Percentiles rank a stretch among this genome's conserved stretches.
Evolutionary conservation across 805 yeast genomes (phyloP).

Genomic region (Wickerhamiella brachini): DNA sequence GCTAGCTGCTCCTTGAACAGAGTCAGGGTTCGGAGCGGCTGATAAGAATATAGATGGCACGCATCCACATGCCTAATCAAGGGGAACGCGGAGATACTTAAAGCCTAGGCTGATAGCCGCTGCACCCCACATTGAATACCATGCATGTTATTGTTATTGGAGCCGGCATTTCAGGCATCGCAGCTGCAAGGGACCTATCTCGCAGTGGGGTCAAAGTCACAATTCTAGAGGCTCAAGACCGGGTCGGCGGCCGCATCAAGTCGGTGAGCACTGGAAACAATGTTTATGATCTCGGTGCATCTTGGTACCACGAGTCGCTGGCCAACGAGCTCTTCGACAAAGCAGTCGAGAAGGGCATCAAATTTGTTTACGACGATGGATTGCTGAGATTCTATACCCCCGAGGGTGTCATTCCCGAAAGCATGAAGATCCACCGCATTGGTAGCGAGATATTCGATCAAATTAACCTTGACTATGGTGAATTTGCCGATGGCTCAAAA

Average conservation of each 20-base stretch:
- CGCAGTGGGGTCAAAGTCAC: constrained; percentile 33
- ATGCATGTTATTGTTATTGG: constrained; percentile 43
- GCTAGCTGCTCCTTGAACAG: neutral
- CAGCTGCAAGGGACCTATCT: constrained; percentile 46
- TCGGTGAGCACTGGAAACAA: constrained; percentile 27
- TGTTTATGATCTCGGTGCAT: constrained; percentile 66
- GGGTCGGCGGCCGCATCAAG: constrained; percentile 52
- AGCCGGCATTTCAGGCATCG: constrained; percentile 65
- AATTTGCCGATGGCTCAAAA: constrained; percentile 20
- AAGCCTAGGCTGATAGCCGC: neutral
- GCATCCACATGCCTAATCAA: neutral
- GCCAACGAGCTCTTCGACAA: constrained; percentile 48
- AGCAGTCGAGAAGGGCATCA: constrained; percentile 23
- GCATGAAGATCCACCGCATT: constrained; percentile 21
- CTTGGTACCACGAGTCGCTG: constrained; percentile 79
- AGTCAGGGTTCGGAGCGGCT: neutral
- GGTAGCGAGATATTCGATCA: constrained; percentile 40
- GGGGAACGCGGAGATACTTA: neutral
- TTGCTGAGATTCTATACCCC: constrained; percentile 22
- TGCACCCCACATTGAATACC: neutral
- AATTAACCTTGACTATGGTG: constrained; percentile 43
- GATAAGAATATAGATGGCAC: neutral
- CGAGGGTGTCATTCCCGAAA: constrained; percentile 31
- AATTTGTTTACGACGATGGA: constrained; percentile 36
- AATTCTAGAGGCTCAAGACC: constrained; percentile 49